Conservation (phyloP, 192 early-diverging fungal species). For the Allomyces macrogynus region DNA sequence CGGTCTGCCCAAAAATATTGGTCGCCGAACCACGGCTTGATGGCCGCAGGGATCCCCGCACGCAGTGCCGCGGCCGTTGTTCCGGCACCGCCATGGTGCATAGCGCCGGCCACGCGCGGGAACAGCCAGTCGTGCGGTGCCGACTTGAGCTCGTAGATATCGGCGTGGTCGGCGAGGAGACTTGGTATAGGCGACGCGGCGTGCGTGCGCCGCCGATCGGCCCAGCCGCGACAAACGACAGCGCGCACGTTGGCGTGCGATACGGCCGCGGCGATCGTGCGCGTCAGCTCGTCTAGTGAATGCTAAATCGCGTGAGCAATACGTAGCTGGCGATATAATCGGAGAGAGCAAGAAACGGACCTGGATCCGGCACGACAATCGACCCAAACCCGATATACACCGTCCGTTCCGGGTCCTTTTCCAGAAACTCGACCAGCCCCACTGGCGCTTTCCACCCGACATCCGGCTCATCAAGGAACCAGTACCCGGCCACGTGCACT, state of each 20-base stretch:
- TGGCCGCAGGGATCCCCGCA: constrained; percentile 44
- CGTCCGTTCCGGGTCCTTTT: constrained; percentile 16
- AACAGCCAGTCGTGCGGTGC: constrained; percentile 69
- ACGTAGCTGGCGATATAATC: no score
- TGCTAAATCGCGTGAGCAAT: no score
- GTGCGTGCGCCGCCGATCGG: constrained; percentile 17
- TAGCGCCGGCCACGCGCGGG: constrained; percentile 32
- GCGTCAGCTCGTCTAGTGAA: constrained; percentile 15
- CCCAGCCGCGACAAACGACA: constrained; percentile 56
- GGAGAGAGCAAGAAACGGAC: no score
- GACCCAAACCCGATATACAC: constrained; percentile 65
- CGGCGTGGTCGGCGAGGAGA: constrained; percentile 14
- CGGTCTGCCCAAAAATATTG: constrained; percentile 54
- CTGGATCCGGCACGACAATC: constrained; percentile 50
- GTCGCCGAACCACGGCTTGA: constrained; percentile 52
- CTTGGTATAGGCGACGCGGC: constrained; percentile 1
- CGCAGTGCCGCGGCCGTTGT: constrained; percentile 53
- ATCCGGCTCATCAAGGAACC: constrained; percentile 50
- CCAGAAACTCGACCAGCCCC: constrained; percentile 31
- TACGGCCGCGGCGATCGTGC: constrained; percentile 39
- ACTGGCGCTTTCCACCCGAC: constrained; percentile 30
- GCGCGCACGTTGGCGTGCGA: constrained; percentile 36
- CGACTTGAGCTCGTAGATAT: constrained; percentile 30
- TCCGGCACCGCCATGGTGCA: constrained; percentile 65
- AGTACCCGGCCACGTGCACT: constrained; percentile 49